Conservation (phyloP, 1,284 basidiomycete genomes). For the Marasmius fiardii region DNA sequence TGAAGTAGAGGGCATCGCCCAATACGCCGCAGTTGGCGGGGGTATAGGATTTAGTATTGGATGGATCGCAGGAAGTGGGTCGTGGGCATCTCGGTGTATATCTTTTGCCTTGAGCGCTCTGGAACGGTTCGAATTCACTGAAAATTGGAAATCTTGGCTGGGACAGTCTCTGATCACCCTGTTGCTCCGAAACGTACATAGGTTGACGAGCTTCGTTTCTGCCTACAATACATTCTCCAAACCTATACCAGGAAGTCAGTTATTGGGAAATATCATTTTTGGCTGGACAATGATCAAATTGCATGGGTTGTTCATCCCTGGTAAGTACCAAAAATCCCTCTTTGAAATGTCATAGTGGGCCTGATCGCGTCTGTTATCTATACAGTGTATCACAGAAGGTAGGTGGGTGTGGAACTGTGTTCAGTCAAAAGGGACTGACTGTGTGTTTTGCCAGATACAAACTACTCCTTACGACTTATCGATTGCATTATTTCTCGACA, state of each 20-base stretch:
- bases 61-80: constrained; percentile 14
- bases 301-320: constrained; percentile 41
- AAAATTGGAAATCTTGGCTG: not conserved
- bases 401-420: not conserved
- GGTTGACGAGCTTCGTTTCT: not conserved
- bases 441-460: constrained; percentile 21
- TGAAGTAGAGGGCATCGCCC: constrained; percentile 40
- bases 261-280: constrained; percentile 22
- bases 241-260: constrained; percentile 17
- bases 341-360: constrained; percentile 3
- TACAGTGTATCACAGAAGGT: constrained; percentile 26
- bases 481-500: constrained; percentile 23
- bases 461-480: constrained; percentile 33
- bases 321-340: constrained; percentile 22
- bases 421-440: not conserved
- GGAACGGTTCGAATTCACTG: not conserved
- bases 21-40: constrained; percentile 39
- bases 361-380: constrained; percentile 25
- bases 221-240: constrained; percentile 10
- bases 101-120: not conserved
- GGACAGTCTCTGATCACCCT: no score
- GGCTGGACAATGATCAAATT: constrained; percentile 38
- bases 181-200: not conserved
- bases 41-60: constrained; percentile 30
- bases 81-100: not conserved